Evolutionary conservation across 257 asterid genomes (phyloP).

Genomic region (Linderniella brevidens): DNA sequence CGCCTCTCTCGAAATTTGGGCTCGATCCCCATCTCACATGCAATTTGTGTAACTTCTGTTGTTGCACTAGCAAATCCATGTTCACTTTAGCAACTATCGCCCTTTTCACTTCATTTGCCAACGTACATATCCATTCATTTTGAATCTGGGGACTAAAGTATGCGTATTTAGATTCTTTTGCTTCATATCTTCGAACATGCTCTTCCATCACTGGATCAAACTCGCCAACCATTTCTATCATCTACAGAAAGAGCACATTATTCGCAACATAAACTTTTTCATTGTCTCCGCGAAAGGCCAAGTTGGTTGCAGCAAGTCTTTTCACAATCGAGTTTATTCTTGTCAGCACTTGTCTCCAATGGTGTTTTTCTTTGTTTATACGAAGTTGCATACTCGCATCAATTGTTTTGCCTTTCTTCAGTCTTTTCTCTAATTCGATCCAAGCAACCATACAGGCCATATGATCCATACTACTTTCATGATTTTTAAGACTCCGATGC

Average conservation of each 20-base stretch:
- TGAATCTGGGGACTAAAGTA: slow-evolving; percentile 1
- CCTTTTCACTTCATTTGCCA: slow-evolving; percentile 4
- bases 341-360: slow-evolving; percentile 7
- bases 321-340: slow-evolving; percentile 5
- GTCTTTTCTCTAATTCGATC: background rate
- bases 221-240: slow-evolving; percentile 7
- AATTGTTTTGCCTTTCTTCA: slow-evolving; percentile 4
- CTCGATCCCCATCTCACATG: slow-evolving; percentile 5
- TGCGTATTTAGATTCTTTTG: background rate
- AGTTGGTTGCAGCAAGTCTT: background rate
- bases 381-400: slow-evolving; percentile 4
- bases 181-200: background rate
- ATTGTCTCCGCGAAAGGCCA: slow-evolving; percentile 8
- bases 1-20: background rate
- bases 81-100: slow-evolving; percentile 1
- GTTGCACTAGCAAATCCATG: background rate
- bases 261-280: slow-evolving; percentile 5
- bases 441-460: slow-evolving; percentile 3
- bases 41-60: background rate
- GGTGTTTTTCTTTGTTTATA: slow-evolving; percentile 8
- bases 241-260: slow-evolving; percentile 6
- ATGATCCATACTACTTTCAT: no score
- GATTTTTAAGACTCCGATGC: no score
- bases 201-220: slow-evolving; percentile 9
- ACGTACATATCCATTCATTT: background rate